Percentiles rank a stretch among this genome's conserved stretches.
Conservation (phyloP, 805 yeast genomes). For the Kodamaea laetipori region DNA sequence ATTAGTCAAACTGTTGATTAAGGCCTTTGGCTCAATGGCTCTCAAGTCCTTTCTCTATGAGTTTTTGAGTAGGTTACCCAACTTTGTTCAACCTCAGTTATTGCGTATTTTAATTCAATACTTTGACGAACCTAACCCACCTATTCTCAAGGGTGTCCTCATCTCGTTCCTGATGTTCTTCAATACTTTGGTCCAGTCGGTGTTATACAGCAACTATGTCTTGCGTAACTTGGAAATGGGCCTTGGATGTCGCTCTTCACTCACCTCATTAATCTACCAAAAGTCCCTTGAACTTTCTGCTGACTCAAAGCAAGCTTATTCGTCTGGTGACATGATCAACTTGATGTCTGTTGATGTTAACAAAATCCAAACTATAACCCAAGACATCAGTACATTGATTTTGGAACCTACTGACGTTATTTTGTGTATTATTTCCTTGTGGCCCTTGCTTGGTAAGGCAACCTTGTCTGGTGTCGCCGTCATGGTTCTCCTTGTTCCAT, state of each 20-base stretch:
- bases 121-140: slow-evolving; percentile 50
- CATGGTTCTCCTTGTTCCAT: slow-evolving; percentile 21
- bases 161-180: slow-evolving; percentile 66
- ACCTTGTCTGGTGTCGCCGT: slow-evolving; percentile 24
- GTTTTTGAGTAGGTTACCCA: slow-evolving; percentile 23
- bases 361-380: slow-evolving; percentile 23
- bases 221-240: slow-evolving; percentile 58
- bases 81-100: slow-evolving; percentile 83
- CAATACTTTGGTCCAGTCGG: slow-evolving; percentile 61
- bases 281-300: slow-evolving; percentile 30
- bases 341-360: slow-evolving; percentile 27
- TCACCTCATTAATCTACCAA: slow-evolving; percentile 26
- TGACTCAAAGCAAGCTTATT: slow-evolving; percentile 25
- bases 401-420: slow-evolving; percentile 53
- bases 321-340: slow-evolving; percentile 29
- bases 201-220: slow-evolving; percentile 68
- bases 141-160: slow-evolving; percentile 59
- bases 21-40: slow-evolving; percentile 31
- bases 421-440: slow-evolving; percentile 23
- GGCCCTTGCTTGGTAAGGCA: slow-evolving; percentile 25
- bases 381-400: slow-evolving; percentile 52
- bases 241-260: slow-evolving; percentile 37
- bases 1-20: slow-evolving; percentile 22
- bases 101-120: slow-evolving; percentile 64
- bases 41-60: slow-evolving; percentile 27